These are phyloP conservation scores for Aspergillus sp. DNA, from an alignment of 2,329 filamentous ascomycete genomes.

Conservation along the genomic window DNA sequence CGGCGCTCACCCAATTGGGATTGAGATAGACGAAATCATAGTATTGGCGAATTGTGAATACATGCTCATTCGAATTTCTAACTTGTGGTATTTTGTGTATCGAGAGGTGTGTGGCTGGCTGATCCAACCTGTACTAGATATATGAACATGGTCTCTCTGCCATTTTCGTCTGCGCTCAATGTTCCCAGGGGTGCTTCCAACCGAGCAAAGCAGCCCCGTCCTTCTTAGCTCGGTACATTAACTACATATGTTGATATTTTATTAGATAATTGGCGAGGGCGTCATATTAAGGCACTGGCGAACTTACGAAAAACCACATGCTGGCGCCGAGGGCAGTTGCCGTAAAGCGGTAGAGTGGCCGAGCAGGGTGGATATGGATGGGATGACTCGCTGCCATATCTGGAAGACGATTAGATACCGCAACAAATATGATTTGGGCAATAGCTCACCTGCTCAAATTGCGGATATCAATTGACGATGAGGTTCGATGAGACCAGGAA, in stretches of 20 bases:
- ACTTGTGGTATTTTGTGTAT: not conserved
- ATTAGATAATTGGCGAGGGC: not conserved
- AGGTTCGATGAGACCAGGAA: not conserved
- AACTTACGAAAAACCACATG: constrained; percentile 96
- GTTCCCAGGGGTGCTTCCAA: constrained; percentile 96
- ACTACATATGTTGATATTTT: constrained; percentile 48
- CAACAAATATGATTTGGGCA: not conserved
- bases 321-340: constrained; percentile 86
- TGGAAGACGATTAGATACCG: constrained; percentile 11
- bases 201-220: constrained; percentile 89
- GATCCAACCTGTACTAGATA: no score
- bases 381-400: constrained; percentile 45
- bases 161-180: constrained; percentile 53
- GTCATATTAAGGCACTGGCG: not conserved
- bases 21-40: not conserved
- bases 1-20: not conserved
- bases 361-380: constrained; percentile 57
- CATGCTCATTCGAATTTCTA: not conserved
- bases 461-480: not conserved
- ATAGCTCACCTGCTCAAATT: constrained; percentile 2
- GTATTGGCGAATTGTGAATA: not conserved
- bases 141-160: not conserved
- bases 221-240: constrained; percentile 96
- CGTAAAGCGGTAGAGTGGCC: constrained; percentile 76
- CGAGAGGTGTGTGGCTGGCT: not conserved